Evolutionary conservation across 2,329 filamentous ascomycete genomes (phyloP).

Genomic region (Sclerotinia subarctica): DNA sequence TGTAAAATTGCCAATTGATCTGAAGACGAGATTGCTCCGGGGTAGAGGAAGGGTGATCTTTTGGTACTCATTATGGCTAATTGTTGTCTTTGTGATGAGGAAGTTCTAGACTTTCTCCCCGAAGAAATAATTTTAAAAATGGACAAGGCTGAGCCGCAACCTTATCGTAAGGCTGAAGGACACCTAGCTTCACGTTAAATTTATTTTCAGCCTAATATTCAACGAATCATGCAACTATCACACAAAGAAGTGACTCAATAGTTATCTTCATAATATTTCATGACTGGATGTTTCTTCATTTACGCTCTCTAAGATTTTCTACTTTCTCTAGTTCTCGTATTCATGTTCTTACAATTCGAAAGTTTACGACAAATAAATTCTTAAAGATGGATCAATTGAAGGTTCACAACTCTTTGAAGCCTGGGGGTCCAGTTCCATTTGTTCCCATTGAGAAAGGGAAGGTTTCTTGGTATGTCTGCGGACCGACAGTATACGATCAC

Average conservation of each 20-base stretch:
- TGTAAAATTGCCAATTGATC: constrained; percentile 78
- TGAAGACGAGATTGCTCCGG: constrained; percentile 58
- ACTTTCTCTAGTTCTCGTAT: constrained; percentile 7
- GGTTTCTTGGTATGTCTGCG: constrained; percentile 67
- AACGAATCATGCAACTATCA: constrained; percentile 17
- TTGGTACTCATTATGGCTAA: constrained; percentile 30
- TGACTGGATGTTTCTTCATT: constrained; percentile 25
- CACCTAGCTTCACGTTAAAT: background rate
- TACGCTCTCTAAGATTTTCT: constrained; percentile 14
- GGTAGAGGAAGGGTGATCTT: constrained; percentile 76
- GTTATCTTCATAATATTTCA: constrained; percentile 12
- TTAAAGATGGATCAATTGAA: constrained; percentile 34
- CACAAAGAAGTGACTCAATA: constrained; percentile 22
- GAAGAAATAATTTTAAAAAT: constrained; percentile 16
- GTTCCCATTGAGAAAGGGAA: constrained; percentile 26
- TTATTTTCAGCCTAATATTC: background rate
- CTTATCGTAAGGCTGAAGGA: constrained; percentile 1
- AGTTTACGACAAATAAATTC: constrained; percentile 14
- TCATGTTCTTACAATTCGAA: constrained; percentile 24
- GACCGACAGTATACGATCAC: constrained; percentile 68
- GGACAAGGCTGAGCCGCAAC: background rate
- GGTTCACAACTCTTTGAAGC: constrained; percentile 37
- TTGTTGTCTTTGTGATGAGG: background rate
- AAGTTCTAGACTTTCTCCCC: constrained; percentile 13
- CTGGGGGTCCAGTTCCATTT: constrained; percentile 34